Base-by-base conservation (phyloP, 352 stramenopile genomes). In the Phytophthora tentaculata region DNA sequence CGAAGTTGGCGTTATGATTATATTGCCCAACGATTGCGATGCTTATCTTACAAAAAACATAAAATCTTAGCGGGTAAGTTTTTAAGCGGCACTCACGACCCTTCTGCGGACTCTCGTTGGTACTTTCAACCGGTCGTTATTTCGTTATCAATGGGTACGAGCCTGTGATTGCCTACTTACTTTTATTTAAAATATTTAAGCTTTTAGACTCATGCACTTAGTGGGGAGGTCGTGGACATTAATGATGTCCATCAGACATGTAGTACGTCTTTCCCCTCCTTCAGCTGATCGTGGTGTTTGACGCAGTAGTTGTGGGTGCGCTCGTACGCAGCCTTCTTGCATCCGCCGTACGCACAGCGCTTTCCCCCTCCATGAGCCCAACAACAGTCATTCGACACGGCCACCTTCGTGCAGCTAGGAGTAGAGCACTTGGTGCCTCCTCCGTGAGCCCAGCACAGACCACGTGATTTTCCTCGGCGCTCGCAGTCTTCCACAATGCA, bases 281-380 rank as follows among this genome's bases (percentile, higher is more conserved):
- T 45, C 22, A 81, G 22, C 44, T 72, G 47, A 19, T 69, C 29
- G 54, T 68, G 62, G 56, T 84, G 76, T 43, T 69, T 65, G n/a
- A 61, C 64, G 49, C 77, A 84, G 32, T 71, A 79, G 56, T 84
- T 80, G 57, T 79, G 61, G 2, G 73, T 81, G 26, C 74, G 73
- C 45, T 75, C 63, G 58, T 80, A 84, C 5, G 77, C 74, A 14
- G 77, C 53, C 22, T 73, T 73, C 24, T 54, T 60, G 64, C 74
- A 85, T 20, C 64, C 57, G 17, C 69, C 56, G 39, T 65, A 64
- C 5, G 35, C 47, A 49, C 77, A 84, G 23, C 76, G 72, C 45
- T 83, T 83, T 14, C 76, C 76, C 3, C 73, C 76, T 5, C 76
- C 76, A 24, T 84, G 76, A 2, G 76, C 73, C 73, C 76, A 84